phyloP scores from a whole-genome alignment of 1,139 yeast species.

The Nakaseomyces sp. region DNA sequence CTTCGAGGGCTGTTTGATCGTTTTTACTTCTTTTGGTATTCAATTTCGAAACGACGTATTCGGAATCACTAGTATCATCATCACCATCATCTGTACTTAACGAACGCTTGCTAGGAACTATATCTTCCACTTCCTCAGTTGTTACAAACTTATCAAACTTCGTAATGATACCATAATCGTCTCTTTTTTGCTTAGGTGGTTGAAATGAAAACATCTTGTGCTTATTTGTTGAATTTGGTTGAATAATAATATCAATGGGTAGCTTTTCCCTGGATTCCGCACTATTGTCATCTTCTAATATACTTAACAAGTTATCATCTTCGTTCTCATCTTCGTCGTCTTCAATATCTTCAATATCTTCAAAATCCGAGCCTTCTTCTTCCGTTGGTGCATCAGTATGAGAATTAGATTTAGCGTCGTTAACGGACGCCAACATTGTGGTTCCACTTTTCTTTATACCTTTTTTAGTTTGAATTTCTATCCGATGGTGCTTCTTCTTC shows the following conservation, averaged over 20 bases:
- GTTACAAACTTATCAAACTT: conserved; percentile 45
- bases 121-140: conserved; percentile 42
- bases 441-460: not conserved
- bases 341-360: conserved; percentile 27
- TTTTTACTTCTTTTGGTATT: conserved; percentile 16
- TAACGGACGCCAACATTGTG: not conserved
- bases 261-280: conserved; percentile 16
- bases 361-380: conserved; percentile 11
- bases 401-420: not conserved
- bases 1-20: conserved; percentile 12
- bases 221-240: conserved; percentile 48
- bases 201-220: conserved; percentile 74
- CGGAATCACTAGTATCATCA: conserved; percentile 24
- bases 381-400: conserved; percentile 4
- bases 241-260: conserved; percentile 53
- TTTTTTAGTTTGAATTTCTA: not conserved
- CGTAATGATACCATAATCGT: conserved; percentile 77
- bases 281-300: conserved; percentile 15
- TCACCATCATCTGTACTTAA: conserved; percentile 11
- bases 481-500: conserved; percentile 8
- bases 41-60: conserved; percentile 19
- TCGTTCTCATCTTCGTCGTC: conserved; percentile 34
- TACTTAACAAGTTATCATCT: conserved; percentile 20
- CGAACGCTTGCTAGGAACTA: conserved; percentile 13
- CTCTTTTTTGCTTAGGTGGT: conserved; percentile 50